Conservation (phyloP, 2,329 filamentous ascomycete species). For the Fusarium xyrophilum region DNA sequence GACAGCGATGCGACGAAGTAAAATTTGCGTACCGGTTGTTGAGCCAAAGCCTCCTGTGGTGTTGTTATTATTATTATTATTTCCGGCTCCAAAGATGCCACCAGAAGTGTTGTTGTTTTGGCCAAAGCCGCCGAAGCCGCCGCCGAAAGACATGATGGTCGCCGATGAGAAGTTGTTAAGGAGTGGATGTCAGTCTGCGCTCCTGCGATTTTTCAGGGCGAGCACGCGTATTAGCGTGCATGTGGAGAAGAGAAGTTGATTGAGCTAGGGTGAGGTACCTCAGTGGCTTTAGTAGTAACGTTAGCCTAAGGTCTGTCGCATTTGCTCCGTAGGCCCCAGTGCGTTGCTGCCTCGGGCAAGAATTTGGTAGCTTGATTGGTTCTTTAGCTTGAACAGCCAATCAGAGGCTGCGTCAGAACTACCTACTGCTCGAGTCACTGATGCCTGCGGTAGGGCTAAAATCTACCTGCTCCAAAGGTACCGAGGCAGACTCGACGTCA, state of each 20-base stretch:
- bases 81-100: slow-evolving; percentile 55
- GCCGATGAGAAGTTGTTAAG: slow-evolving; percentile 21
- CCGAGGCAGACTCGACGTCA: slow-evolving; percentile 36
- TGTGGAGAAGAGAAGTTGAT: slow-evolving; percentile 25
- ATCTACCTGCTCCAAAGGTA: slow-evolving; percentile 41
- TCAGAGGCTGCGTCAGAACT: slow-evolving; percentile 27
- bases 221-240: slow-evolving; percentile 1
- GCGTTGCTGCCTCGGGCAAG: slow-evolving; percentile 49
- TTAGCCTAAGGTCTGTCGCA: slow-evolving; percentile 29
- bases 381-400: slow-evolving; percentile 41
- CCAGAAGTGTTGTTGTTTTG: slow-evolving; percentile 51
- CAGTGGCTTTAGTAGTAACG: slow-evolving; percentile 1
- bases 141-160: slow-evolving; percentile 62
- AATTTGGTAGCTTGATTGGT: slow-evolving; percentile 44
- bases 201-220: slow-evolving; percentile 1
- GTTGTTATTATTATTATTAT: slow-evolving; percentile 42
- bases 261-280: slow-evolving; percentile 34
- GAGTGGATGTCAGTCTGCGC: slow-evolving; percentile 20
- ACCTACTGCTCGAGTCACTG: slow-evolving; percentile 41
- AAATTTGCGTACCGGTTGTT: slow-evolving; percentile 44
- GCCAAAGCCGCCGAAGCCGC: slow-evolving; percentile 61
- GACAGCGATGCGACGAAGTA: slow-evolving; percentile 23
- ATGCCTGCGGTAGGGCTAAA: slow-evolving; percentile 41
- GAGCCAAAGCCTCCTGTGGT: slow-evolving; percentile 48
- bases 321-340: slow-evolving; percentile 18